Evolutionary conservation across 768 basidiomycete species (phyloP).

Genomic region (Lentinula aciculospora): DNA sequence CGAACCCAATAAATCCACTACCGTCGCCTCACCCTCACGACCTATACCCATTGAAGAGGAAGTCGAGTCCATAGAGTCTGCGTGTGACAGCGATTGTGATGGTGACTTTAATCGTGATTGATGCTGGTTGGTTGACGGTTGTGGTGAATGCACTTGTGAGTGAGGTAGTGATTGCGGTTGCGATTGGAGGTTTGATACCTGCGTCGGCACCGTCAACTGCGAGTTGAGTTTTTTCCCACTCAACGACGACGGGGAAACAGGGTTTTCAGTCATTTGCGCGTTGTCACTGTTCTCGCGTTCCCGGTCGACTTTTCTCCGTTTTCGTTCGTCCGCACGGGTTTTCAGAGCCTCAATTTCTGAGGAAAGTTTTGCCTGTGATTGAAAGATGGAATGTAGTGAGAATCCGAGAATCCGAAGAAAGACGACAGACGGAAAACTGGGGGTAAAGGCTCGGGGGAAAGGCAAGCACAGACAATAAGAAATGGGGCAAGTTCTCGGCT

Average conservation of each 20-base stretch:
- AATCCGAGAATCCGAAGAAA: neutral
- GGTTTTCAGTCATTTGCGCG: neutral
- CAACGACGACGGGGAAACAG: neutral
- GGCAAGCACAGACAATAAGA: too few species aligned
- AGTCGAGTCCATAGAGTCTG: neutral
- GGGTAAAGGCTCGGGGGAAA: too few species aligned
- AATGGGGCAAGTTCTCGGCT: too few species aligned
- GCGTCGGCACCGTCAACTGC: too few species aligned
- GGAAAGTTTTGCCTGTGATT: slow-evolving; percentile 45
- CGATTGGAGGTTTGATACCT: too few species aligned
- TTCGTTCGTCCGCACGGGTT: slow-evolving; percentile 40
- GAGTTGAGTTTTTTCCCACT: neutral
- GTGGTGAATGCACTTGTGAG: too few species aligned
- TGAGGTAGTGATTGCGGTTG: too few species aligned
- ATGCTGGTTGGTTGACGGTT: too few species aligned
- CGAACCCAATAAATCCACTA: neutral
- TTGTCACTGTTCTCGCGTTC: neutral
- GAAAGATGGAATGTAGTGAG: neutral
- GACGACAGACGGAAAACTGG: neutral
- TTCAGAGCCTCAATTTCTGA: slow-evolving; percentile 55
- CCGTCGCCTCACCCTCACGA: too few species aligned
- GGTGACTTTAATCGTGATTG: too few species aligned
- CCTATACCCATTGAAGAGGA: too few species aligned
- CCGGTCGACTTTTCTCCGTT: slow-evolving; percentile 13
- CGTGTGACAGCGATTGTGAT: neutral